Evolutionary conservation across 768 basidiomycete species (phyloP).

Genomic region (Leccinum barrowsii): DNA sequence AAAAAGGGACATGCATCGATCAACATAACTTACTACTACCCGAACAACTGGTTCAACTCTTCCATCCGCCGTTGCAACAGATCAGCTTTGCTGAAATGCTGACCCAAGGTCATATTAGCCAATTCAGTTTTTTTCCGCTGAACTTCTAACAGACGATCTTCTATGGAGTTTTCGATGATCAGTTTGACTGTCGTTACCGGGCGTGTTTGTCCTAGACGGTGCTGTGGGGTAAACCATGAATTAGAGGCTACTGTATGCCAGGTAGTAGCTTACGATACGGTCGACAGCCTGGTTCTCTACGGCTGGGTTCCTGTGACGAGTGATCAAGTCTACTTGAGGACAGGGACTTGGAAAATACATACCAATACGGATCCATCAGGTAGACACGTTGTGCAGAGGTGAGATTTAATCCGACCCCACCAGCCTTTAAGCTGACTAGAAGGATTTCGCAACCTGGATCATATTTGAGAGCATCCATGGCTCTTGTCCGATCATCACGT

Average conservation of each 20-base stretch:
- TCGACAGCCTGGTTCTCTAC: conserved; percentile 98
- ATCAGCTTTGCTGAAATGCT: conserved; percentile 84
- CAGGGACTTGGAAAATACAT: conserved; percentile 10
- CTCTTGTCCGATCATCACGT: conserved; percentile 84
- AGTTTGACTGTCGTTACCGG: conserved; percentile 91
- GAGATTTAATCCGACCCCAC: conserved; percentile 94
- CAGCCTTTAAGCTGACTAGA: conserved; percentile 93
- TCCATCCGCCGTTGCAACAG: conserved; percentile 84
- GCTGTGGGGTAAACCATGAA: conserved; percentile 43
- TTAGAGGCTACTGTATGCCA: neutral
- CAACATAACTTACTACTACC: conserved; percentile 33
- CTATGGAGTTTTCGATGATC: conserved; percentile 93
- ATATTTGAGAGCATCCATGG: conserved; percentile 89
- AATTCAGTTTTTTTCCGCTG: conserved; percentile 93
- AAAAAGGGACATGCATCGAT: conserved; percentile 13
- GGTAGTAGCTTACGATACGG: conserved; percentile 69
- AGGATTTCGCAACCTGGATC: conserved; percentile 92
- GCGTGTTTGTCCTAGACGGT: conserved; percentile 91
- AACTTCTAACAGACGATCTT: conserved; percentile 87
- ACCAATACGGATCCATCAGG: conserved; percentile 97
- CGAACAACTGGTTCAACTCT: conserved; percentile 77
- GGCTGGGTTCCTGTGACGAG: conserved; percentile 76
- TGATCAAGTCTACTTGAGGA: neutral
- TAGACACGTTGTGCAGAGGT: conserved; percentile 93
- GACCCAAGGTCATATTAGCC: conserved; percentile 90